These are phyloP conservation scores for Linderniella brevidens DNA, from an alignment of 257 asterid species.

Conservation along the genomic window DNA sequence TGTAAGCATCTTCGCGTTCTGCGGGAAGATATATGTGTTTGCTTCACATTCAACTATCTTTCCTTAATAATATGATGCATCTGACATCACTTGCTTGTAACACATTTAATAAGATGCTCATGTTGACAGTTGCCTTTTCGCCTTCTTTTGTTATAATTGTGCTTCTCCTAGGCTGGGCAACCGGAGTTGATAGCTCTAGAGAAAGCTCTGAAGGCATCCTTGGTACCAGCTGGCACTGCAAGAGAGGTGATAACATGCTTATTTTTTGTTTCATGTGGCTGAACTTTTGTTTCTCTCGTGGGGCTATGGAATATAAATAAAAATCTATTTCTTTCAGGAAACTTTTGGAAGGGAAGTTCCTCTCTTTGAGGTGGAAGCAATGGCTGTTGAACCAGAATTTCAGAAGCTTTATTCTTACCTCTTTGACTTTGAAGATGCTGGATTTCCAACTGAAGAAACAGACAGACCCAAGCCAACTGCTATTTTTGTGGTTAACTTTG, in stretches of 20 bases:
- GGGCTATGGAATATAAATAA: constrained; percentile 13
- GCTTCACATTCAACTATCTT: background rate
- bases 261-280: constrained; percentile 9
- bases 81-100: background rate
- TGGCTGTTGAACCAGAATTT: constrained; percentile 75
- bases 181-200: constrained; percentile 84
- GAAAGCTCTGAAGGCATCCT: constrained; percentile 49
- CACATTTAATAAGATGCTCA: background rate
- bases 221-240: constrained; percentile 79
- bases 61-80: background rate
- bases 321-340: constrained; percentile 33
- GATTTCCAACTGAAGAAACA: constrained; percentile 42
- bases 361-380: constrained; percentile 89
- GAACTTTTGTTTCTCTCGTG: constrained; percentile 9
- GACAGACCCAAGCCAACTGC: constrained; percentile 87
- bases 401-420: constrained; percentile 79
- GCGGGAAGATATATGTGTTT: background rate
- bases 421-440: constrained; percentile 62
- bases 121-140: background rate
- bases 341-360: constrained; percentile 96
- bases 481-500: constrained; percentile 75
- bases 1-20: constrained; percentile 30
- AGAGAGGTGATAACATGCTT: constrained; percentile 64
- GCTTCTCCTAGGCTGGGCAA: constrained; percentile 53
- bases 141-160: constrained; percentile 1